Percentiles rank a stretch among this genome's conserved stretches.
Evolutionary conservation across 306 rosid species (phyloP).

Genomic region (Astragalus membranaceus): DNA sequence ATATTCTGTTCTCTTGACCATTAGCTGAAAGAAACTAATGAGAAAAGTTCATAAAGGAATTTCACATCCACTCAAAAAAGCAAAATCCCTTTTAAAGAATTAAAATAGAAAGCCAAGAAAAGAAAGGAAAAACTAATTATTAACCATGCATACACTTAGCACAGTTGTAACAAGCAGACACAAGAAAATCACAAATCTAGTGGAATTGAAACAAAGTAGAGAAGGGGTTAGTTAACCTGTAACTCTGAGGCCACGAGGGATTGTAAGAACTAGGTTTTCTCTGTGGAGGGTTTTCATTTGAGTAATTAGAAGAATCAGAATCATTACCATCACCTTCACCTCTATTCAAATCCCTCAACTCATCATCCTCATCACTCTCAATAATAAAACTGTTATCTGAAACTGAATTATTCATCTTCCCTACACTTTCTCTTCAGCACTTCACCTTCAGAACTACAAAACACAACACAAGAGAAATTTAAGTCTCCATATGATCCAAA

Average conservation of each 20-base stretch:
- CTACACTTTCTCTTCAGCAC: too few species aligned
- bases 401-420: constrained; percentile 70
- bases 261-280: constrained; percentile 58
- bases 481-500: background rate
- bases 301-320: constrained; percentile 71
- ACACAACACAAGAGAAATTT: background rate
- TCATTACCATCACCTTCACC: constrained; percentile 54
- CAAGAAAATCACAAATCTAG: background rate
- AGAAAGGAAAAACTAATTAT: background rate
- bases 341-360: constrained; percentile 42
- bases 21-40: background rate
- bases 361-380: constrained; percentile 80
- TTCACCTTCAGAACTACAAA: constrained; percentile 17
- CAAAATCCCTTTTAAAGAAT: constrained; percentile 8
- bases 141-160: too few species aligned
- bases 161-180: too few species aligned
- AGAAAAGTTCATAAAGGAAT: background rate
- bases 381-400: constrained; percentile 73
- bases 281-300: constrained; percentile 49
- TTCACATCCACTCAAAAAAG: background rate
- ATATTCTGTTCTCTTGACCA: background rate
- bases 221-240: constrained; percentile 47
- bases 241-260: constrained; percentile 94
- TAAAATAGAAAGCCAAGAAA: background rate
- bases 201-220: background rate